Conservation (phyloP, 2,329 filamentous ascomycete species). For the Penicillium hesseltinei region DNA sequence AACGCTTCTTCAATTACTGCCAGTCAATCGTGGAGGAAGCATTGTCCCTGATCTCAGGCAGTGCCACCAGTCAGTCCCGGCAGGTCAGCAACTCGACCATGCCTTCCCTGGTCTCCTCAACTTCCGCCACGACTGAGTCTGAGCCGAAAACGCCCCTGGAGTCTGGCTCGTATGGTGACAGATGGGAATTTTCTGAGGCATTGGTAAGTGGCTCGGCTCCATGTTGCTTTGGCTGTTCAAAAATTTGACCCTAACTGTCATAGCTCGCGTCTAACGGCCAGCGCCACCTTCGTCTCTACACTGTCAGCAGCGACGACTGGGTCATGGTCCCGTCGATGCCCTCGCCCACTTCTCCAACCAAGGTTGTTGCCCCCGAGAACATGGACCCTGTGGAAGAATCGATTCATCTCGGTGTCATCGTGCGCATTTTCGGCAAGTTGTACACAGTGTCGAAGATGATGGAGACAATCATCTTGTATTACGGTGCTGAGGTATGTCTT, state of each 20-base stretch:
- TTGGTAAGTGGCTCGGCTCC: neutral
- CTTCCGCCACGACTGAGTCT: neutral
- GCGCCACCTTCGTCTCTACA: conserved; percentile 27
- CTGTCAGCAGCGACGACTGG: conserved; percentile 34
- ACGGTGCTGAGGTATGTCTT: conserved; percentile 34
- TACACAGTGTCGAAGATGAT: conserved; percentile 40
- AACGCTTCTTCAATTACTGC: conserved; percentile 26
- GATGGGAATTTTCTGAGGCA: neutral
- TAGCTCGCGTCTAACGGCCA: neutral
- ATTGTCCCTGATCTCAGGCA: neutral
- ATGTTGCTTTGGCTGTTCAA: neutral
- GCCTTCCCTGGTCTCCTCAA: neutral
- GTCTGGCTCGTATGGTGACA: neutral
- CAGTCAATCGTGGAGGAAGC: neutral
- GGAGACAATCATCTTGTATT: conserved; percentile 32
- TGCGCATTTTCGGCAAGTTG: conserved; percentile 33
- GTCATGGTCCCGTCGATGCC: conserved; percentile 14
- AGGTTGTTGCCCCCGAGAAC: conserved; percentile 18
- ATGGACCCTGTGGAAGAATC: conserved; percentile 17
- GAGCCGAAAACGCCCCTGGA: neutral
- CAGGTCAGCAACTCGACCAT: neutral
- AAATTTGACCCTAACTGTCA: neutral
- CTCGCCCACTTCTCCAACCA: conserved; percentile 7
- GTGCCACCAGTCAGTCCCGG: neutral
- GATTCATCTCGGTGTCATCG: conserved; percentile 28